Evolutionary conservation across 78 protist species (phyloP), one percentile per base, ranked within the genome.

Genomic region (Goniomonas avonlea): DNA sequence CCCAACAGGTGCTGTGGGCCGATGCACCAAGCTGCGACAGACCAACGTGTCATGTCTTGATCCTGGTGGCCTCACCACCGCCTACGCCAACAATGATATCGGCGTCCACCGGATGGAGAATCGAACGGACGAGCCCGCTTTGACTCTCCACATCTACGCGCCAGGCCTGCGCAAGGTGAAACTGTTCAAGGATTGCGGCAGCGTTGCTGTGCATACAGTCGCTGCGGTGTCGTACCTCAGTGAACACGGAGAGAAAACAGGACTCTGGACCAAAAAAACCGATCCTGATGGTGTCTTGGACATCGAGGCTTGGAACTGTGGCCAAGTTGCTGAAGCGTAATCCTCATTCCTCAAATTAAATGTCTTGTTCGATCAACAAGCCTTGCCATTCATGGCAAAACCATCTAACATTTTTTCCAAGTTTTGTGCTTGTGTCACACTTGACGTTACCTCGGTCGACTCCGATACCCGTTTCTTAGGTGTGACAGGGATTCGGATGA

Each of bases 61-160:
- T 18, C 69, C 20, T 0, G 70, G 1, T 2, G 50, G 59, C 63
- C 27, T 20, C 32, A 73, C 37, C 32, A 17, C n/a, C 25, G 50
- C 78, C 29, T 80, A 80, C 68, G 78, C 61, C 32, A 34, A 37
- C 65, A 76, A 76, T n/a, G n/a, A n/a, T n/a, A n/a, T n/a, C n/a
- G 13, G 84, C 84, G 55, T 50, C 45, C 77, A 73, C 79, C n/a
- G n/a, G n/a, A n/a, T n/a, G n/a, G n/a, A n/a, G n/a, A n/a, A n/a
- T n/a, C n/a, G n/a, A n/a, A 4, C 71, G 32, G 71, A 31, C 37
- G 27, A 5, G 20, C 63, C 31, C 35, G 63, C 31, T 11, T 11
- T 11, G 7, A 38, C 53, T 5, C 9, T 56, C 76, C 84, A 80
- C 66, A 77, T 80, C 60, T 80, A 80, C 45, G 84, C 84, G 78